Percentiles rank a stretch among this genome's conserved stretches.
These are phyloP conservation scores for Hemisphaericaspora nanyangensis DNA, from an alignment of 805 yeast species.

Conservation along the genomic window DNA sequence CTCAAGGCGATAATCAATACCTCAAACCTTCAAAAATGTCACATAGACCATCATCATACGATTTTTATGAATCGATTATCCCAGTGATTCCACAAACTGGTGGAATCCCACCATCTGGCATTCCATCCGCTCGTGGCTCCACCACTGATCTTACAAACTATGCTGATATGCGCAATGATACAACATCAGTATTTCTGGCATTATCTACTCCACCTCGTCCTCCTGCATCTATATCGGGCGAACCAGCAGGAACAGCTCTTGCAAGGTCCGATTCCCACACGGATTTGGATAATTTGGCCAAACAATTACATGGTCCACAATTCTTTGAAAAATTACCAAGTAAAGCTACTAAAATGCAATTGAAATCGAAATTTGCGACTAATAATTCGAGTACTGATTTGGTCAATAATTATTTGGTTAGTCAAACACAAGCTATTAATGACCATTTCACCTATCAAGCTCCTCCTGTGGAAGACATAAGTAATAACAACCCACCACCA, in stretches of 20 bases:
- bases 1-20: constrained; percentile 8
- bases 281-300: constrained; percentile 36
- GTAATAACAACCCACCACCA: background rate
- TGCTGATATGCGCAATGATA: background rate
- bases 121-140: constrained; percentile 1
- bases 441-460: constrained; percentile 28
- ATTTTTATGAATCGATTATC: constrained; percentile 40
- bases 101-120: background rate
- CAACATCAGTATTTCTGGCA: no score
- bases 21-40: no score
- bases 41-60: constrained; percentile 30
- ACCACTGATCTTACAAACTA: constrained; percentile 6
- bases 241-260: background rate
- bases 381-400: constrained; percentile 27
- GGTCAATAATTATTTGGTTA: constrained; percentile 10
- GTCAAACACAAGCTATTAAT: constrained; percentile 23
- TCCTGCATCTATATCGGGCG: constrained; percentile 4
- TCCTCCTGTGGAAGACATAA: constrained; percentile 4
- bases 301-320: constrained; percentile 31
- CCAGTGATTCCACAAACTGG: constrained; percentile 27
- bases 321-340: constrained; percentile 38
- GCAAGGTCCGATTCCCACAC: background rate
- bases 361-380: constrained; percentile 12
- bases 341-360: constrained; percentile 22
- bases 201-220: background rate